These are phyloP conservation scores for Chlorella sorokiniana DNA, from an alignment of 139 green algal genomes.

Conservation along the genomic window DNA sequence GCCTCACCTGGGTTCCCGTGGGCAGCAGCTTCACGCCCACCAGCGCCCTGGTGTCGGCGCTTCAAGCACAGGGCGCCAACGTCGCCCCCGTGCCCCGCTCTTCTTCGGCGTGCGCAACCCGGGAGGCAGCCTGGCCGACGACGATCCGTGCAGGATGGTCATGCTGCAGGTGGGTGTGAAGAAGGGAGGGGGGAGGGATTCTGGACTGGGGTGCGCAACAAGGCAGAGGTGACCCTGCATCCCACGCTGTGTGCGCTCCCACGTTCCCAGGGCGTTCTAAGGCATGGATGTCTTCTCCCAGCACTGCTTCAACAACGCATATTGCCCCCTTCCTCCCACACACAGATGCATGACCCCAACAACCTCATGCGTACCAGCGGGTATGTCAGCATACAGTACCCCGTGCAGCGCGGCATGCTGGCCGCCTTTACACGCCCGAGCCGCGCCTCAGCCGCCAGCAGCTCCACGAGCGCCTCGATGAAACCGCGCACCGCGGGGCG, in stretches of 20 bases:
- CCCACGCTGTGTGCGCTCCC: too few relatives aligned
- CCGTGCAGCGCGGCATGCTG: background rate
- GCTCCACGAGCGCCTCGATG: constrained; percentile 43
- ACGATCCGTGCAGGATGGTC: background rate
- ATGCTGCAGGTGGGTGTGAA: constrained; percentile 13
- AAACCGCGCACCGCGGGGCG: too few relatives aligned
- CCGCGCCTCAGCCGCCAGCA: constrained; percentile 38
- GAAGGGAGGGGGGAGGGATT: background rate
- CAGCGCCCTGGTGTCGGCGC: constrained; percentile 3
- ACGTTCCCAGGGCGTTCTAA: too few relatives aligned
- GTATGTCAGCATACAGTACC: constrained; percentile 23
- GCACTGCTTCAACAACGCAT: background rate
- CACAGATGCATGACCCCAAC: constrained; percentile 36
- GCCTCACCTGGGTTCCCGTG: constrained; percentile 7
- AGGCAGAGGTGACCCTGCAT: too few relatives aligned
- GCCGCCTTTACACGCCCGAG: constrained; percentile 52
- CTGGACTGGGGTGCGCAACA: background rate
- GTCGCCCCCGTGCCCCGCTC: constrained; percentile 17
- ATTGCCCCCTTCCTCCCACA: background rate
- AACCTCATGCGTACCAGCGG: constrained; percentile 40
- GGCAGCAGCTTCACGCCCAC: constrained; percentile 19
- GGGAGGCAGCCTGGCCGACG: background rate
- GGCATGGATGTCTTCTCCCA: too few relatives aligned
- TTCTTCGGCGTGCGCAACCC: constrained; percentile 16
- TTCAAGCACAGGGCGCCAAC: background rate